phyloP scores from a whole-genome alignment of 2,329 filamentous ascomycete genomes.

The Ophiostoma sp. region DNA sequence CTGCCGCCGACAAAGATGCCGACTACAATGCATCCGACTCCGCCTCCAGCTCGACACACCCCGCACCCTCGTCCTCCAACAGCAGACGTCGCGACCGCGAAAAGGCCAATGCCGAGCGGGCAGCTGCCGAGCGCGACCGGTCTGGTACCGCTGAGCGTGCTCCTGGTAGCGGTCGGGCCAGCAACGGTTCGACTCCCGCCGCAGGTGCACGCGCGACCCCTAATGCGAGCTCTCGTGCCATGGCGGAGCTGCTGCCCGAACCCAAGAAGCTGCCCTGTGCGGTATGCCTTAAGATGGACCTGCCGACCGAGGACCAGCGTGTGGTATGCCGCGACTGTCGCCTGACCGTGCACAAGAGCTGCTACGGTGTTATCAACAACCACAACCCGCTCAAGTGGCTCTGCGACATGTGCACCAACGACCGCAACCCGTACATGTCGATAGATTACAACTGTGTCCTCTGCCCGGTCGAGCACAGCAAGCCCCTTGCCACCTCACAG shows the following conservation, averaged over 20 bases:
- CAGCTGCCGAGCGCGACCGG: background rate
- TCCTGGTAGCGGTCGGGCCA: background rate
- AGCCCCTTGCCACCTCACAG: conserved; percentile 79
- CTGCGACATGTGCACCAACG: conserved; percentile 94
- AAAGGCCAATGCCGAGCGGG: conserved; percentile 55
- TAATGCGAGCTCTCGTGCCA: background rate
- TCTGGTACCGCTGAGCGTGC: background rate
- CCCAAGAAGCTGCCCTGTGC: conserved; percentile 79
- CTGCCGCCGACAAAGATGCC: conserved; percentile 47
- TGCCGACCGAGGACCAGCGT: conserved; percentile 66
- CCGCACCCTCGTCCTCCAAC: conserved; percentile 44
- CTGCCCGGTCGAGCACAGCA: conserved; percentile 79
- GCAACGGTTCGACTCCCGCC: conserved; percentile 44
- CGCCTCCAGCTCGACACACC: conserved; percentile 50
- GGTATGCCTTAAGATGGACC: conserved; percentile 73
- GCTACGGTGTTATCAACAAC: conserved; percentile 80
- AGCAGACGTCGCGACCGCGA: conserved; percentile 44
- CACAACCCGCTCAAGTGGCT: conserved; percentile 78
- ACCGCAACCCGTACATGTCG: conserved; percentile 88
- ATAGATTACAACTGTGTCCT: conserved; percentile 92
- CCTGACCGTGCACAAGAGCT: conserved; percentile 85
- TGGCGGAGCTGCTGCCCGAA: conserved; percentile 71
- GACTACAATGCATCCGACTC: conserved; percentile 51
- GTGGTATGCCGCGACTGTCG: conserved; percentile 84
- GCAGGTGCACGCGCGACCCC: conserved; percentile 58